Base-by-base conservation (phyloP, 129 eudicot species). In the Scalesia atractyloides region DNA sequence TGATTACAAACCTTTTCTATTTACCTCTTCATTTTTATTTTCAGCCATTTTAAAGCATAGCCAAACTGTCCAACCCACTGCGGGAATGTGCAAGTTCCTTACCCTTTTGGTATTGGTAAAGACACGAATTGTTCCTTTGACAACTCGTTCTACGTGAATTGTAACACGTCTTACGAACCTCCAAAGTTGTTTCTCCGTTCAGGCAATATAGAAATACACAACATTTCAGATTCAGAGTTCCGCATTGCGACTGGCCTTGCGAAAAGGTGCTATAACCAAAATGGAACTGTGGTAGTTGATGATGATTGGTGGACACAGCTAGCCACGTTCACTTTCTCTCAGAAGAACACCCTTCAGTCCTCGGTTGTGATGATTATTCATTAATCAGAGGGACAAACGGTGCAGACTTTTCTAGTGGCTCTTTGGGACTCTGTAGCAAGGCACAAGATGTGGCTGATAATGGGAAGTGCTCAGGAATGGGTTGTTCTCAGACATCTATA, bases 401-500 rank as follows among this genome's bases (percentile, higher is more conserved):
- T 9, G 61, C 26, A 54, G 33, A 54, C 12, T 73, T 60, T 47
- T 15, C 69, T 5, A 50, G 70, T 33, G 61, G 22, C 1, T 73
- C 70, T 36, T n/a, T 24, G 6, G 68, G 61, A 0, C 0, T 50
- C 17, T 73, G 78, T 16, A 11, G 37, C 10, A 3, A 61, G 12
- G 4, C 11, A 0, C 10, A 30, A 1, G 81, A 70, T 9, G 69
- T 64, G 37, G 2, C 36, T 19, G 61, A 19, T 12, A 54, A 44
- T 9, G 81, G 85, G 17, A 17, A 67, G 8, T 81, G 85, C 56
- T 52, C 78, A 5, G 85, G 85, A 34, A 62, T 20, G n/a, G 85
- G 85, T 7, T 81, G 85, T 44, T 82, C 82, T 67, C 82, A 82
- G 44, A 82, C 68, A 46, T 39, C 69, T 24, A 71, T 82, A 47